Base-by-base conservation (phyloP, 1,284 basidiomycete genomes). In the Moesziomyces sp. region DNA sequence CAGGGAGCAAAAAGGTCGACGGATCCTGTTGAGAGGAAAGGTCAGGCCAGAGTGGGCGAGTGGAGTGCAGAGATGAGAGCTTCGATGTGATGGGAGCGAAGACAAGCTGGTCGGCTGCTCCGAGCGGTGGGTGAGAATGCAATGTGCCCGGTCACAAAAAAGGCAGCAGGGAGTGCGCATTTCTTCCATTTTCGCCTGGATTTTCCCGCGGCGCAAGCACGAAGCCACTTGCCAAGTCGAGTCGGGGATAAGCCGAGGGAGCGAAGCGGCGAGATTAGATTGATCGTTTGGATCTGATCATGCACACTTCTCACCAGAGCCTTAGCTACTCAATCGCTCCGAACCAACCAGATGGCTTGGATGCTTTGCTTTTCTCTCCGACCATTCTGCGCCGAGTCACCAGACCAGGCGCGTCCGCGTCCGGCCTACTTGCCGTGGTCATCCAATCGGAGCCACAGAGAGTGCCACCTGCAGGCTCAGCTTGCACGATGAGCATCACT, bases 371-470 rank as follows among this genome's bases (percentile, higher is more conserved):
- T 6, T 30, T 30, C 9, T 1, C 30, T 30, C 30, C 30, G 30
- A 30, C 30, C 30, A 30, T 10, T 5, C 30, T 30, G 8, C 9
- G 38, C 38, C 38, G 38, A 40, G 38, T 40, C 38, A 40, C 38
- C n/a, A 40, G 3, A 8, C 30, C 10, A 11, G 9, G 30, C 10
- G 30, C 1, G 30, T 33, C 30, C 10, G 30, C 1, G 30, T 33
- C 30, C 30, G 30, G 30, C 38, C 18, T 18, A 8, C 38, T 16
- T 45, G 26, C 42, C 30, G 40, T 28, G 40, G 40, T 43, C 13
- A 26, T 52, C 51, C 50, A 42, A 51, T 52, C 40, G 43, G 42
- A 44, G 30, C 40, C 44, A 43, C 42, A 38, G 50, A 51, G 38
- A 19, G 11, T 28, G 26, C 26, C 26, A 28, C 26, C 8, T 28